Evolutionary conservation across 2,329 filamentous ascomycete species (phyloP).

Genomic region (Pseudogymnoascus sp.): DNA sequence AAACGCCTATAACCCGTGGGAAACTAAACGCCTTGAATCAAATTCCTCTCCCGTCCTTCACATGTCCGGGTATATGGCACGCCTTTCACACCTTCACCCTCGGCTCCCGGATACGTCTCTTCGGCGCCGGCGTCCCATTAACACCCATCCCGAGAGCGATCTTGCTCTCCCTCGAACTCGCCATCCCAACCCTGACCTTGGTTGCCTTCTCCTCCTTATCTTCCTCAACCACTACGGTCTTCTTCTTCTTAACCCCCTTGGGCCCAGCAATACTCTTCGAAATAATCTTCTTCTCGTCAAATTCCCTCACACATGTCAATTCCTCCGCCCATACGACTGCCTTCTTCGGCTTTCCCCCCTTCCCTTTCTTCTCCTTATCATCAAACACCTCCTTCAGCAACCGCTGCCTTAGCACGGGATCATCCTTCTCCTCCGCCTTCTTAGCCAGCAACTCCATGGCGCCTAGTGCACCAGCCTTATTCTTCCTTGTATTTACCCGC

Average conservation of each 20-base stretch:
- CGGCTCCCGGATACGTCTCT: conserved; percentile 20
- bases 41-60: neutral
- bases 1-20: neutral
- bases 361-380: conserved; percentile 24
- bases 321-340: conserved; percentile 28
- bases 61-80: neutral
- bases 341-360: conserved; percentile 24
- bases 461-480: conserved; percentile 35
- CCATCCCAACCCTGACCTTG: conserved; percentile 22
- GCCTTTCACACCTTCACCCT: neutral
- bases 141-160: conserved; percentile 23
- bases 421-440: conserved; percentile 34
- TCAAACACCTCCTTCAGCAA: conserved; percentile 30
- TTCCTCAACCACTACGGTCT: conserved; percentile 20
- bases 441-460: conserved; percentile 25
- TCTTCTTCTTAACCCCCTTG: conserved; percentile 20
- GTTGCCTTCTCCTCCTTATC: conserved; percentile 21
- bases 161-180: conserved; percentile 14
- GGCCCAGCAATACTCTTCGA: conserved; percentile 17
- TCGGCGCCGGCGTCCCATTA: conserved; percentile 27
- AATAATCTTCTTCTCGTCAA: conserved; percentile 19
- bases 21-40: conserved; percentile 4
- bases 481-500: conserved; percentile 39
- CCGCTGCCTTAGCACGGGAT: conserved; percentile 33
- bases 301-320: conserved; percentile 25